Percentiles rank a stretch among this genome's conserved stretches.
These are phyloP conservation scores for Leptodermis oblonga DNA, from an alignment of 257 asterid species.

Conservation along the genomic window DNA sequence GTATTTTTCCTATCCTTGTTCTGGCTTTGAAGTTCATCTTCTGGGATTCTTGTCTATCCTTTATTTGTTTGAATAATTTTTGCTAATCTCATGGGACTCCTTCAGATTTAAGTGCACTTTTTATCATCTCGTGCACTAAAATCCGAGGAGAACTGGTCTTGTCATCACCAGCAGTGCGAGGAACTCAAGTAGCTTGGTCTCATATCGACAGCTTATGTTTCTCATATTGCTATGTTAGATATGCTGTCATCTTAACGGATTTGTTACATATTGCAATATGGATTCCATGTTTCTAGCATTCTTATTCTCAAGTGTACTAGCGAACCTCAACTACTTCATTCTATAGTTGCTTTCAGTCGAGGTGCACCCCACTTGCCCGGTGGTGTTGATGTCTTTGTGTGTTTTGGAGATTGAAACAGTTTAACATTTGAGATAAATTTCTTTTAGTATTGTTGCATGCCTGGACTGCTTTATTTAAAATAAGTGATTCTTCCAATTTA, in stretches of 20 bases:
- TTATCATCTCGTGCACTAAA: no score
- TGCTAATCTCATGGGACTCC: neutral
- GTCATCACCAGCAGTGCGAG: neutral
- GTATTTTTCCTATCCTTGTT: conserved; percentile 29
- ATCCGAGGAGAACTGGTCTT: no score
- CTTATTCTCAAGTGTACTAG: neutral
- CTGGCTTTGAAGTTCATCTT: neutral
- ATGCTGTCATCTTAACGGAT: neutral
- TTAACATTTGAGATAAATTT: neutral
- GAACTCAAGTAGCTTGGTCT: neutral
- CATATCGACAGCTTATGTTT: neutral
- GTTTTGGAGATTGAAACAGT: neutral
- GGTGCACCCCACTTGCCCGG: neutral
- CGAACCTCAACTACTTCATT: neutral
- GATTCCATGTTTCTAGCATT: neutral
- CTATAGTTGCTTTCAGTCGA: neutral
- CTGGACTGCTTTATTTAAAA: neutral
- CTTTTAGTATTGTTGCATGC: neutral
- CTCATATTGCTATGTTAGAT: neutral
- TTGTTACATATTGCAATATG: neutral
- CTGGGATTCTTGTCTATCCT: neutral
- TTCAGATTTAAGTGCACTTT: neutral
- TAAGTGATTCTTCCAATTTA: conserved; percentile 3
- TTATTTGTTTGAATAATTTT: neutral
- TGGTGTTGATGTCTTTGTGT: neutral